phyloP scores from a whole-genome alignment of 371 early-diverging fungal genomes.

The Phascolomyces articulosus region DNA sequence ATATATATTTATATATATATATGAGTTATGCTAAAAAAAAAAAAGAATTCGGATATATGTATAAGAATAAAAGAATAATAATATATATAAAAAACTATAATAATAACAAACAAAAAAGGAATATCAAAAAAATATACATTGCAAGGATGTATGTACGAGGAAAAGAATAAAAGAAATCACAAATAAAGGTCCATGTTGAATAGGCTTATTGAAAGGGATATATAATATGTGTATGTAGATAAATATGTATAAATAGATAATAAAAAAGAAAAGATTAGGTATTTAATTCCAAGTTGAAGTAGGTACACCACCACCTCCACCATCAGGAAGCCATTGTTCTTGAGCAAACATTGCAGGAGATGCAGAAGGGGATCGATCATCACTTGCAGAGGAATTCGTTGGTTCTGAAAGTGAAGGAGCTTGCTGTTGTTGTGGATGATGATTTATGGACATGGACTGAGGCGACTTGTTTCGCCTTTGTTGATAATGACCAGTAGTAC shows the following conservation, averaged over 20 bases:
- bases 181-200: too few relatives aligned
- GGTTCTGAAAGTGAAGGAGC: neutral
- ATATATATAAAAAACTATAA: too few relatives aligned
- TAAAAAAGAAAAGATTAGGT: neutral
- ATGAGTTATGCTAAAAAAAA: too few relatives aligned
- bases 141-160: neutral
- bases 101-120: constrained; percentile 8
- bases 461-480: neutral
- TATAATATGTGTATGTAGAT: too few relatives aligned
- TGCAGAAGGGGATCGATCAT: neutral
- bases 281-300: too few relatives aligned
- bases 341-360: neutral
- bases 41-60: too few relatives aligned
- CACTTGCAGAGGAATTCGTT: neutral
- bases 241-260: neutral
- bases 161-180: too few relatives aligned
- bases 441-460: neutral
- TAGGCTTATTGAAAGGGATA: neutral
- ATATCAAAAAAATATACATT: constrained; percentile 11
- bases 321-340: neutral
- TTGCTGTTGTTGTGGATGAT: neutral
- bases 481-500: neutral
- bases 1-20: too few relatives aligned
- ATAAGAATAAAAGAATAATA: too few relatives aligned
- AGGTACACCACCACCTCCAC: too few relatives aligned